Evolutionary conservation across 2,329 filamentous ascomycete species (phyloP), one percentile per base, ranked within the genome.

Genomic region (Beauveria asiatica): DNA sequence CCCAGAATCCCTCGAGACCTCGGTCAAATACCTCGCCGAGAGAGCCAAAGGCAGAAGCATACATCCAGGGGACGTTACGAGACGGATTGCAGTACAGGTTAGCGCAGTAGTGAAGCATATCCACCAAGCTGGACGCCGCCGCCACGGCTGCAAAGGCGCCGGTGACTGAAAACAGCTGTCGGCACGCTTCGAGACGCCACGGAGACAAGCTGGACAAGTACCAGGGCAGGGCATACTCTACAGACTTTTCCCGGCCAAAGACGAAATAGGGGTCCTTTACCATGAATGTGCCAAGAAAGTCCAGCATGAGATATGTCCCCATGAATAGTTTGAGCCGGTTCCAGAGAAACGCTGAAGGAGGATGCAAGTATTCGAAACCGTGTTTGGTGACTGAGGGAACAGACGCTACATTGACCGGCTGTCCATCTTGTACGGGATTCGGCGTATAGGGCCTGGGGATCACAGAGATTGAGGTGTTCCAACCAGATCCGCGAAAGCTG

Each of bases 1-100:
- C 86, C 93, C 93, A 97, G 74, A 87, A 88, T 1, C 92, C 92
- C 1, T 83, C 80, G 2, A 97, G 77, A 0, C 93, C 92, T 61
- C 83, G 78, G 63, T 91, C 83, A 11, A 86, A 73, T 2, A 92
- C 77, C 27, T 77, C 73, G 0, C 67, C 66, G 59, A 81, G 75
- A 21, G 76, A 76, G 13, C 88, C 87, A 62, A 85, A 79, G 5
- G 81, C 75, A 33, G 82, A 73, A 1, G 83, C 77, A 62, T 79
- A 76, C 53, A 78, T 75, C 81, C 80, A 84, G 2, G 82, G 73
- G 51, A 81, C 74, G 8, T 70, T 72, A 48, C 77, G 75, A 48
- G 75, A 70, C 8, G 83, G 83, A 27, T 87, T 79, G 33, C 85
- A 62, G 25, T 74, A 74, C 7, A 77, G 76, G 41, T 80, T 72